Percentiles rank a stretch among this genome's conserved stretches.
phyloP scores from a whole-genome alignment of 2,329 filamentous ascomycete genomes.

The Curvularia sp. region DNA sequence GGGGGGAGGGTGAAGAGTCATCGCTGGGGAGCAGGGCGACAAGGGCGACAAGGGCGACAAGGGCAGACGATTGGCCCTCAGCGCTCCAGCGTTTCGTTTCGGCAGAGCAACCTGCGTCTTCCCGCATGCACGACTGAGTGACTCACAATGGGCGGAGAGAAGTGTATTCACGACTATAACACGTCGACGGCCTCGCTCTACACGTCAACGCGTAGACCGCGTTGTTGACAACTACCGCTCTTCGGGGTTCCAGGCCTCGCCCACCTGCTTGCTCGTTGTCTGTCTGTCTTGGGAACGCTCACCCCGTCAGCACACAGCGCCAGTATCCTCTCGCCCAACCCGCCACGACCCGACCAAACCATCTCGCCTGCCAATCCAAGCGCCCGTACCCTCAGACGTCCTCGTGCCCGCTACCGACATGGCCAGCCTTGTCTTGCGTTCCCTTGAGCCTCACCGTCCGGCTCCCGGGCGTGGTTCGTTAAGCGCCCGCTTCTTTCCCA shows the following conservation, averaged over 20 bases:
- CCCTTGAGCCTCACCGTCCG: slow-evolving; percentile 43
- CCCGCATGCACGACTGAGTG: slow-evolving; percentile 40
- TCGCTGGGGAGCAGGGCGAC: slow-evolving; percentile 21
- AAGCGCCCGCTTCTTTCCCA: slow-evolving; percentile 38
- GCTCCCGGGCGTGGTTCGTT: slow-evolving; percentile 33
- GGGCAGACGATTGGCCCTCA: slow-evolving; percentile 41
- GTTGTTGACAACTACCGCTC: slow-evolving; percentile 29
- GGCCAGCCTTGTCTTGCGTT: slow-evolving; percentile 22
- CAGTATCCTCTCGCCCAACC: slow-evolving; percentile 24
- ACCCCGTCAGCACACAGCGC: slow-evolving; percentile 25
- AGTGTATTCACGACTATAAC: slow-evolving; percentile 49
- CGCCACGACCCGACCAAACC: slow-evolving; percentile 8
- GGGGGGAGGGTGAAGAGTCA: slow-evolving; percentile 45
- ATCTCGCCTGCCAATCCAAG: slow-evolving; percentile 36
- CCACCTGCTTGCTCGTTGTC: slow-evolving; percentile 33
- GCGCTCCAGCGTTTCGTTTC: slow-evolving; percentile 45
- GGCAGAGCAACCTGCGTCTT: slow-evolving; percentile 32
- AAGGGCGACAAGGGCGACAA: too few relatives aligned
- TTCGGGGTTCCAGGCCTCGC: slow-evolving; percentile 43
- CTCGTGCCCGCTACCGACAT: slow-evolving; percentile 26
- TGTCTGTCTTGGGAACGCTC: too few relatives aligned
- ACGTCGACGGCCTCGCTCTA: slow-evolving; percentile 40
- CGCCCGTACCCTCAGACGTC: slow-evolving; percentile 42
- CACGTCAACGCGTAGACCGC: slow-evolving; percentile 42
- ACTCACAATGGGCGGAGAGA: slow-evolving; percentile 46